Percentiles rank a stretch among this genome's conserved stretches.
phyloP scores from a whole-genome alignment of 805 yeast species.

The Millerago galiae region DNA sequence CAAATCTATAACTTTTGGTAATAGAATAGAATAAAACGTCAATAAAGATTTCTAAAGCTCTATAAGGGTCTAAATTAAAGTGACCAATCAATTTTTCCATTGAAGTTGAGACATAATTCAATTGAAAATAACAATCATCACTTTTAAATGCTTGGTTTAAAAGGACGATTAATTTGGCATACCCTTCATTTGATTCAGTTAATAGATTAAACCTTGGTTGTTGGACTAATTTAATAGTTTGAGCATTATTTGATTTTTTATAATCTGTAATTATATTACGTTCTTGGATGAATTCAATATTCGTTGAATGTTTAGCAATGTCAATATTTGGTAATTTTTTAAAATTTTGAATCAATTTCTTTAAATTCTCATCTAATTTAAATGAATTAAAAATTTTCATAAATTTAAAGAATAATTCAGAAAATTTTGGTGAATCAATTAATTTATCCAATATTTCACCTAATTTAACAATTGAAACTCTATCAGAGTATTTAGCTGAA shows the following conservation, averaged over 20 bases:
- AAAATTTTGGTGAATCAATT: conserved; percentile 4
- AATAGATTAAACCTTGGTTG: conserved; percentile 58
- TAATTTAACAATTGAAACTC: conserved; percentile 7
- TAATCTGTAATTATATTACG: conserved; percentile 6
- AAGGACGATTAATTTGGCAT: conserved; percentile 52
- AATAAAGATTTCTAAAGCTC: conserved; percentile 59
- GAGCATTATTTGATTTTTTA: not conserved
- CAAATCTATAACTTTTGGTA: conserved; percentile 38
- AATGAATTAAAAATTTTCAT: conserved; percentile 27
- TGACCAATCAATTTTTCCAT: conserved; percentile 63
- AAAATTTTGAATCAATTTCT: conserved; percentile 20
- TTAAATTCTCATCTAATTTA: conserved; percentile 18
- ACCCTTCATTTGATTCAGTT: conserved; percentile 76
- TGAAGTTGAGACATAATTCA: conserved; percentile 38
- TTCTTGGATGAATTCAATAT: conserved; percentile 35
- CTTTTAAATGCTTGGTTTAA: conserved; percentile 36
- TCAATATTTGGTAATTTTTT: conserved; percentile 19
- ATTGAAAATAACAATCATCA: conserved; percentile 34
- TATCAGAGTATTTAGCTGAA: conserved; percentile 13
- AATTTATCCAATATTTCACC: conserved; percentile 15
- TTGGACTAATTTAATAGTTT: conserved; percentile 7
- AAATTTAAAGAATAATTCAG: conserved; percentile 21
- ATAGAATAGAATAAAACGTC: conserved; percentile 43
- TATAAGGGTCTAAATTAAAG: conserved; percentile 65
- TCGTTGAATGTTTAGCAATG: conserved; percentile 11